Base-by-base conservation (phyloP, 139 green algal genomes). In the Coccomyxa sp. region DNA sequence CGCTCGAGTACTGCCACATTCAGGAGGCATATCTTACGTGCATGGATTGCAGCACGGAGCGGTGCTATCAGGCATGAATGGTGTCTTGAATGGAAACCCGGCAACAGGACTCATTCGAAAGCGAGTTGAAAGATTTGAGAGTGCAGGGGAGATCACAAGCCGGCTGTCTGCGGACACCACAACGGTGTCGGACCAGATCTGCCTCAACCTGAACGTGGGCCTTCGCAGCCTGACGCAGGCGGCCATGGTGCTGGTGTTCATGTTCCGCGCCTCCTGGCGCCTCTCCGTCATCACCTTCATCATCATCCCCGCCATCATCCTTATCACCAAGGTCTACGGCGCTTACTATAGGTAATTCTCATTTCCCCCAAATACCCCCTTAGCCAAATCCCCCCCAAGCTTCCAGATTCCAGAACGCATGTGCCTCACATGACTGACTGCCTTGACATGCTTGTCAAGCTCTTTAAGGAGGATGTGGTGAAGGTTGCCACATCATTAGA, bases 241-340 rank as follows among this genome's bases (percentile, higher is more conserved):
- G 12, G 87, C 86, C 25, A 89, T 96, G 81, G 91, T 96, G 76
- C 85, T 97, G 67, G 87, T 84, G 0, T 97, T 98, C 86, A 98
- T 98, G 95, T 94, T 97, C 76, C 57, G 67, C 0, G 91, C 93
- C 51, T 90, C 79, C 66, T 98, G 94, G 94, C 89, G 92, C 27
- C 88, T 97, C n/a, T 93, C 93, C 0, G 85, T 94, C 0, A 85
- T 98, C 15, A 95, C 93, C 15, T 95, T 97, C 84, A 90, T 96
- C 66, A 87, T 96, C 68, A 86, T 98, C 15, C 95, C 95, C 0
- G 59, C 92, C 10, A 89, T 95, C 28, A 81, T 95, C 25, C 74
- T 83, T n/a, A 88, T 97, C 67, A 93, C 85, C 82, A 93, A 94
- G 88, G 90, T 95, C 31, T 97, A 96, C 82, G 94, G 94, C 32